phyloP scores from a whole-genome alignment of 352 stramenopile species.

The Pythium biforme region DNA sequence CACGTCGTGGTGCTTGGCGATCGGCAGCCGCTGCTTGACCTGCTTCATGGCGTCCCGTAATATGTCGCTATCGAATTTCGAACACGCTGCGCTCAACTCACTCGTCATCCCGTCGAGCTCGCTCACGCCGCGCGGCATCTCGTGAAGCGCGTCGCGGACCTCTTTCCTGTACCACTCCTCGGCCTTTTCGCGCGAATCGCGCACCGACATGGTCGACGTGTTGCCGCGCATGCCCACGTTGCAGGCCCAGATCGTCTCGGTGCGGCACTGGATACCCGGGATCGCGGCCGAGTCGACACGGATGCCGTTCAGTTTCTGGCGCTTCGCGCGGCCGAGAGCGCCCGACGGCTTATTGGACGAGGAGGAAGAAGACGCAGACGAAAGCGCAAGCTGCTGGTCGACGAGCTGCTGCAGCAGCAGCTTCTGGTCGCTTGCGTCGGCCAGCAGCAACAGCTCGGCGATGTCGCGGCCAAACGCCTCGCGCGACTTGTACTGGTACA shows the following conservation, averaged over 20 bases:
- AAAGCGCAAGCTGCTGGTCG: slow-evolving; percentile 29
- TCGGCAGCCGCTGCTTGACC: slow-evolving; percentile 42
- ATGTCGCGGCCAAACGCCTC: slow-evolving; percentile 56
- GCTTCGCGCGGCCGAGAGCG: slow-evolving; percentile 1
- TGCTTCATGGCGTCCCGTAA: slow-evolving; percentile 41
- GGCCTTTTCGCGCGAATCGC: slow-evolving; percentile 37
- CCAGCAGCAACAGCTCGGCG: slow-evolving; percentile 34
- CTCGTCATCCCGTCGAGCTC: slow-evolving; percentile 27
- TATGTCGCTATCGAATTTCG: slow-evolving; percentile 26
- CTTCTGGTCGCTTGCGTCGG: slow-evolving; percentile 23
- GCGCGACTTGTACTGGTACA: slow-evolving; percentile 56
- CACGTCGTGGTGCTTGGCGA: slow-evolving; percentile 35
- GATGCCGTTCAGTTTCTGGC: slow-evolving; percentile 28
- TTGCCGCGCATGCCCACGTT: slow-evolving; percentile 50
- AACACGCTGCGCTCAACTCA: neutral
- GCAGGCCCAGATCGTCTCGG: slow-evolving; percentile 38
- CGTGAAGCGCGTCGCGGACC: slow-evolving; percentile 31
- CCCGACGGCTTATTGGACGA: too few relatives aligned
- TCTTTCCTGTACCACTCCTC: slow-evolving; percentile 42
- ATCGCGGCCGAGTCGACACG: slow-evolving; percentile 35
- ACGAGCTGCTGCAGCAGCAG: slow-evolving; percentile 26
- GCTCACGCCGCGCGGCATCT: slow-evolving; percentile 25
- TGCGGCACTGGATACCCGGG: slow-evolving; percentile 40
- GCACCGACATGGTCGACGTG: slow-evolving; percentile 39
- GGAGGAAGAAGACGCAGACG: too few relatives aligned